Evolutionary conservation across 257 asterid genomes (phyloP), one percentile per base, ranked within the genome.

Genomic region (Gentiana macrophylla): DNA sequence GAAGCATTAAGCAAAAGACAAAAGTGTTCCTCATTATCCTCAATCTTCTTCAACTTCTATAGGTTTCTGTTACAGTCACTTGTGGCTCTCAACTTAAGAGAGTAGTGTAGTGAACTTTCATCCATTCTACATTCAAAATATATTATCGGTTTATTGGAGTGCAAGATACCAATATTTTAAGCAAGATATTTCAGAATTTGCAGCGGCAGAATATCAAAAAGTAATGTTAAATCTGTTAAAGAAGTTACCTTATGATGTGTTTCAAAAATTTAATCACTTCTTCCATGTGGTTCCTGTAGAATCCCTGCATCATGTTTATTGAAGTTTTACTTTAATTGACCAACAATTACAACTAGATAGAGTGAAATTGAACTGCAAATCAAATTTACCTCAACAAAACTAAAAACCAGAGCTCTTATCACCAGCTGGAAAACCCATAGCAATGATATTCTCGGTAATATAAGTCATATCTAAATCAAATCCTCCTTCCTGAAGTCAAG

Each of bases 371-470:
- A 57, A 59, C 46, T 38, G 53, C 15, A 71, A 67, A 59, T 34
- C 55, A 46, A 6, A 13, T 48, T 79, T 75, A 87, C 98, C 96
- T 91, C 96, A 61, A 91, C 86, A 79, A 72, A 91, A 59, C 98
- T 96, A 62, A 91, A 91, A 75, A 35, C 98, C 95, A 72, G 98
- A 91, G 77, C 98, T 91, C 74, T 83, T 69, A 63, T 91, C 98
- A 58, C 98, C 96, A 62, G 95, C 95, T 64, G 98, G 98, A 72
- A 91, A 91, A 47, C 98, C 98, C 98, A 91, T 91, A 36, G 98
- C 98, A 72, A 91, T 84, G 63, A 83, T 78, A 68, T 91, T 91
- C 81, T 84, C 95, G 61, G 95, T 83, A 67, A 91, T 91, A 72
- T 91, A 91, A 70, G 98, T 87, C 98, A 91, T 91, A 72, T 91